Conservation (phyloP, 1,284 basidiomycete species). For the Baeospora myosura region DNA sequence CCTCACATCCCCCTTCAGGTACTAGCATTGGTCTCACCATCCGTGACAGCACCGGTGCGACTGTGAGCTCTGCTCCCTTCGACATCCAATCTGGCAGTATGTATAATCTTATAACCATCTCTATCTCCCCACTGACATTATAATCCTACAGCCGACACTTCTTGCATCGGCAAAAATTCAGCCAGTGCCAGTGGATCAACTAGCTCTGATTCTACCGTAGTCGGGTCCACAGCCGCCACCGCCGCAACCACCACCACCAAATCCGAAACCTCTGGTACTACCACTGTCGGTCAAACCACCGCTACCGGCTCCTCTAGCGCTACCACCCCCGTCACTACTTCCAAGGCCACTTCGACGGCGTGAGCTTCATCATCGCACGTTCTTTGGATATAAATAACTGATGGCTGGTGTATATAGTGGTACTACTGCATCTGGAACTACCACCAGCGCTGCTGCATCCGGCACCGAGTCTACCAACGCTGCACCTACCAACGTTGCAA, state of each 20-base stretch:
- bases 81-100: slow-evolving; percentile 40
- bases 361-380: too few species aligned
- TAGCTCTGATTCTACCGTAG: slow-evolving; percentile 5
- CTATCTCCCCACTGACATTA: slow-evolving; percentile 6
- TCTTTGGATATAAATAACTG: slow-evolving; percentile 2
- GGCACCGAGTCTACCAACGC: slow-evolving; percentile 17
- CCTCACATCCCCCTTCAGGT: slow-evolving; percentile 23
- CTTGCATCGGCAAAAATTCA: slow-evolving; percentile 11
- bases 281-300: slow-evolving; percentile 14
- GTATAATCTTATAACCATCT: slow-evolving; percentile 20
- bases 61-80: slow-evolving; percentile 43
- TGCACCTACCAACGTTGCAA: slow-evolving; percentile 26
- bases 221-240: slow-evolving; percentile 14
- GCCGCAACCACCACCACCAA: slow-evolving; percentile 10
- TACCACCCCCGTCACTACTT: not conserved
- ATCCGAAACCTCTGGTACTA: slow-evolving; percentile 16
- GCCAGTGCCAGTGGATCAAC: slow-evolving; percentile 13
- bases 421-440: too few species aligned
- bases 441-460: slow-evolving; percentile 11
- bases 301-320: slow-evolving; percentile 9
- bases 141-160: slow-evolving; percentile 7
- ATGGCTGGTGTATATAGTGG: too few species aligned
- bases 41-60: slow-evolving; percentile 42
- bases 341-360: not conserved
- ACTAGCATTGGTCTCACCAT: slow-evolving; percentile 43